A percentile compares a stretch with the other conserved stretches of the same genome.
Conservation (phyloP, 768 basidiomycete genomes). For the Scleroderma citrinum region DNA sequence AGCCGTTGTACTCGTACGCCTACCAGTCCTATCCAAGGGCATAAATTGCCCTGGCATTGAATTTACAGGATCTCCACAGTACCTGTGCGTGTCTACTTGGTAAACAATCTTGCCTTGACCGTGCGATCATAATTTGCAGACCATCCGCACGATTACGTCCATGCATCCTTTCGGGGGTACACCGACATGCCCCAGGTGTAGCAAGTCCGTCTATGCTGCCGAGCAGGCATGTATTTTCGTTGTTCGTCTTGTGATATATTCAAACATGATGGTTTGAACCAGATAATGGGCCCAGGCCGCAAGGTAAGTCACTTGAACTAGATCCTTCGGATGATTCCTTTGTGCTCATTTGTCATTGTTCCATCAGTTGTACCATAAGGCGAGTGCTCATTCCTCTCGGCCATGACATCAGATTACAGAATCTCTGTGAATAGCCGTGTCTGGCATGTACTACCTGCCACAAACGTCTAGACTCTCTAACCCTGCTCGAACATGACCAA, state of each 20-base stretch:
- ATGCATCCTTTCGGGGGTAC: conserved; percentile 75
- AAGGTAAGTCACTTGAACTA: conserved; percentile 48
- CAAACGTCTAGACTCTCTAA: conserved; percentile 72
- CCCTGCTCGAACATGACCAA: conserved; percentile 77
- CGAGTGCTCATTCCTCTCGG: conserved; percentile 17
- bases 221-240: conserved; percentile 56
- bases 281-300: conserved; percentile 85
- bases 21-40: no score
- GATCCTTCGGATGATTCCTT: no score
- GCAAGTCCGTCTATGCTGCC: conserved; percentile 77
- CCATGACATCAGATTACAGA: conserved; percentile 2
- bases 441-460: conserved; percentile 70
- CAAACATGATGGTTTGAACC: conserved; percentile 9
- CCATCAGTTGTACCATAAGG: conserved; percentile 74
- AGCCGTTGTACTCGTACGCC: no score
- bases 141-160: background rate
- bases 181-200: conserved; percentile 68
- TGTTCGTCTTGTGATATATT: background rate
- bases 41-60: no score
- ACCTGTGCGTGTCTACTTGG: background rate
- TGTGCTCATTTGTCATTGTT: conserved; percentile 3
- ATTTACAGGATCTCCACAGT: background rate
- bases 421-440: conserved; percentile 51
- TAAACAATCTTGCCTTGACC: background rate
- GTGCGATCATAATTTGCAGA: background rate